A percentile compares a stretch with the other conserved stretches of the same genome.
phyloP scores from a whole-genome alignment of 805 yeast species.

The Wilhelminamyces savonicus region DNA sequence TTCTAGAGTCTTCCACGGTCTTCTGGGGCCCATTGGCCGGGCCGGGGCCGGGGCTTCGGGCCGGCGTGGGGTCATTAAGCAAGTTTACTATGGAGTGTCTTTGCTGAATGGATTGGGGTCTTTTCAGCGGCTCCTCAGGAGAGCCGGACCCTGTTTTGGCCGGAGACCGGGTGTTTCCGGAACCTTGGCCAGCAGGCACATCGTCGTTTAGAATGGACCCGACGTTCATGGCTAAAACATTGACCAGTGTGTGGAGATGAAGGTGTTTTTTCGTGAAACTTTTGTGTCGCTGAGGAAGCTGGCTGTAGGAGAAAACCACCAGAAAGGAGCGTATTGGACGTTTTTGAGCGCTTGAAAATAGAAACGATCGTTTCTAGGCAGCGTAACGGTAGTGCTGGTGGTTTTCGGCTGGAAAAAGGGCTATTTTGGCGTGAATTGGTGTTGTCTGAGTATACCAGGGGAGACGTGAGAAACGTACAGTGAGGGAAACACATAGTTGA shows the following conservation, averaged over 20 bases:
- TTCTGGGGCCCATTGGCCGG: conserved; percentile 35
- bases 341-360: too few species aligned
- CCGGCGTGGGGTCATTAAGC: conserved; percentile 12
- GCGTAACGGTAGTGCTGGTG: neutral
- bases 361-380: conserved; percentile 1
- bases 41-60: too few species aligned
- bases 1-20: conserved; percentile 19
- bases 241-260: too few species aligned
- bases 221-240: conserved; percentile 29
- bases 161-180: neutral
- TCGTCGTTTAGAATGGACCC: conserved; percentile 33
- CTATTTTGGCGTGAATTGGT: too few species aligned
- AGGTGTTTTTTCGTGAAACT: too few species aligned
- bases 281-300: too few species aligned
- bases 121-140: neutral
- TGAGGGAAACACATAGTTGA: too few species aligned
- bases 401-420: neutral
- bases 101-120: conserved; percentile 11
- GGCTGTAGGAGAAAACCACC: too few species aligned
- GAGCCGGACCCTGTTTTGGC: neutral
- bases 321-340: too few species aligned
- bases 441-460: too few species aligned
- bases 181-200: conserved; percentile 11
- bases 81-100: conserved; percentile 25
- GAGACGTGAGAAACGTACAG: too few species aligned